Evolutionary conservation across 2,329 filamentous ascomycete genomes (phyloP).

Genomic region (Apiospora phragmitis): DNA sequence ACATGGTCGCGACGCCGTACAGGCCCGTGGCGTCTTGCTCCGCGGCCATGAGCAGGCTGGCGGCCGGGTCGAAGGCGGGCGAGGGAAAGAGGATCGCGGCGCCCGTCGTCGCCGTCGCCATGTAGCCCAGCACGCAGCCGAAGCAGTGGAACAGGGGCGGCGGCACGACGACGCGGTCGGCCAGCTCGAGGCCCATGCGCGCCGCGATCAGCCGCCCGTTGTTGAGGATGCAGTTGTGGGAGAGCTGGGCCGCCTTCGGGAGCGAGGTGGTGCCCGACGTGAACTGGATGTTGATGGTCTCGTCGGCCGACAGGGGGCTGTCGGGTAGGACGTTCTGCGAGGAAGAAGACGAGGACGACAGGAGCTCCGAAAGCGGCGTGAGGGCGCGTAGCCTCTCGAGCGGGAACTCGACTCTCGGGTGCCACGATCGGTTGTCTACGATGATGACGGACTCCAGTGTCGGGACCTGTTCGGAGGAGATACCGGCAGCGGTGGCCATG

Average conservation of each 20-base stretch:
- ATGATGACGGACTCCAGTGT: slow-evolving; percentile 71
- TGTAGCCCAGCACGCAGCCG: slow-evolving; percentile 88
- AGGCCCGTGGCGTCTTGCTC: slow-evolving; percentile 62
- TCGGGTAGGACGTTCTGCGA: slow-evolving; percentile 42
- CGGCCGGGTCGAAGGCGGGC: slow-evolving; percentile 81
- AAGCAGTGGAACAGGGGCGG: slow-evolving; percentile 91
- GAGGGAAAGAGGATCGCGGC: slow-evolving; percentile 81
- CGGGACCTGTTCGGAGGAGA: slow-evolving; percentile 57
- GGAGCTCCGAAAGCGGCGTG: slow-evolving; percentile 46
- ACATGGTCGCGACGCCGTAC: slow-evolving; percentile 95
- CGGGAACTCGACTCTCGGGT: slow-evolving; percentile 45
- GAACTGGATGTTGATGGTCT: slow-evolving; percentile 94
- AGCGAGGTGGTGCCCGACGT: slow-evolving; percentile 91
- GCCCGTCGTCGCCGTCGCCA: slow-evolving; percentile 84
- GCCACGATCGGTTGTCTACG: slow-evolving; percentile 70
- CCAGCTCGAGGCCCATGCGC: slow-evolving; percentile 75
- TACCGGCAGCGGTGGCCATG: slow-evolving; percentile 27
- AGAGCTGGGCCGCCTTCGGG: slow-evolving; percentile 90
- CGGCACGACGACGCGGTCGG: slow-evolving; percentile 80
- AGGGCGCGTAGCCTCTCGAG: slow-evolving; percentile 42
- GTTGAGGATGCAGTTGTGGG: slow-evolving; percentile 85
- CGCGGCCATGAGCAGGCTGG: slow-evolving; percentile 60
- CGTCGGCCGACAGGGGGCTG: slow-evolving; percentile 54
- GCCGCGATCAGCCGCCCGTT: slow-evolving; percentile 84
- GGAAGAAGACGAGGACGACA: slow-evolving; percentile 11